A percentile compares a stretch with the other conserved stretches of the same genome.
Evolutionary conservation across 1,284 basidiomycete genomes (phyloP).

Genomic region (Apiotrichum brassicae): DNA sequence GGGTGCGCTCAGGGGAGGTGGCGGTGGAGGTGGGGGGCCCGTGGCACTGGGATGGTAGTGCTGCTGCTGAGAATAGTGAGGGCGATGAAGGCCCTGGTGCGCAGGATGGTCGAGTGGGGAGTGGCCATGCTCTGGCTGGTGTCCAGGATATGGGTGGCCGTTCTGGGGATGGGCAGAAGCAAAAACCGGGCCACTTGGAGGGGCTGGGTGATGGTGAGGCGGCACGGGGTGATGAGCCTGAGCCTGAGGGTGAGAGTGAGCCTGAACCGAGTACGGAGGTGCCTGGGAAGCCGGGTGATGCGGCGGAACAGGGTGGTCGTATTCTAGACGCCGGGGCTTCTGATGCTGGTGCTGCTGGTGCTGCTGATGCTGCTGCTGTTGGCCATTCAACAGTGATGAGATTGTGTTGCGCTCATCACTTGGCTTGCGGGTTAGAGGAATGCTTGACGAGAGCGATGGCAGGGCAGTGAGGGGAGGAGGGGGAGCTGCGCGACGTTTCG

Average conservation of each 20-base stretch:
- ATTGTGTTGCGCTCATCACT: slow-evolving; percentile 14
- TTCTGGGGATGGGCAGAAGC: background rate
- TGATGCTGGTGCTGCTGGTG: no score
- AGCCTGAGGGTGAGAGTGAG: no score
- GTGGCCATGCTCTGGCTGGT: background rate
- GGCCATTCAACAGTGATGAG: slow-evolving; percentile 8
- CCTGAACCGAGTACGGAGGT: no score
- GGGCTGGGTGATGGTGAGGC: background rate
- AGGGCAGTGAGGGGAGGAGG: slow-evolving; percentile 2
- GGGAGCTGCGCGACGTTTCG: slow-evolving; percentile 2
- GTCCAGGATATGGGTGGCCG: background rate
- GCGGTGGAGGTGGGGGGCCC: background rate
- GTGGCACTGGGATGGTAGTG: background rate
- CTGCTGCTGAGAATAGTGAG: background rate
- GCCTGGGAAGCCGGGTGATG: background rate
- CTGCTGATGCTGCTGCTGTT: no score
- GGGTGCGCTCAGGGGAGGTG: background rate
- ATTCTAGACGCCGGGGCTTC: background rate
- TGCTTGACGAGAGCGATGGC: background rate
- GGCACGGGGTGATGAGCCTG: background rate
- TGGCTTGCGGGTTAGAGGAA: slow-evolving; percentile 1
- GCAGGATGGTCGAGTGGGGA: background rate
- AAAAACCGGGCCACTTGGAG: no score
- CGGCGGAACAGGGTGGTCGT: background rate
- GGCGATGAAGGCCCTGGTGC: background rate